phyloP scores from a whole-genome alignment of 2,329 filamentous ascomycete genomes.

The Fonsecaea pedrosoi region DNA sequence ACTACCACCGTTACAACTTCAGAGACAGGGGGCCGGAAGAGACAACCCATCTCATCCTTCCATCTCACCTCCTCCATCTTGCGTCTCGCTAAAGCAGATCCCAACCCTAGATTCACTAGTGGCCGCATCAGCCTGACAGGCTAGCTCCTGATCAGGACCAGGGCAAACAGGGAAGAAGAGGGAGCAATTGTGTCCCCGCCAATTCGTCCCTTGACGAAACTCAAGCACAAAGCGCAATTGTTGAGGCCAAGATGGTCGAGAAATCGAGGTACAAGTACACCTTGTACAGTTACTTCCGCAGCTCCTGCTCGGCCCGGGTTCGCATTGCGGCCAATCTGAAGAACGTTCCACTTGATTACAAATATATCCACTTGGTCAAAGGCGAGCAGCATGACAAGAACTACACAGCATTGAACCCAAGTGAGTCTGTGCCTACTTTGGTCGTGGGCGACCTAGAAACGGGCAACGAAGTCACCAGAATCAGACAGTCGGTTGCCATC shows the following conservation, averaged over 20 bases:
- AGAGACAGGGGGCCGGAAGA: not conserved
- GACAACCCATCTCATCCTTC: not conserved
- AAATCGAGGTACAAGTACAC: constrained; percentile 38
- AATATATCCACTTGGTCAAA: constrained; percentile 62
- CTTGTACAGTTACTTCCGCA: constrained; percentile 68
- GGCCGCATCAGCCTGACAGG: not conserved
- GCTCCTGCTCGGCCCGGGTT: constrained; percentile 67
- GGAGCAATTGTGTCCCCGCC: not conserved
- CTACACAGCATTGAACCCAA: constrained; percentile 61
- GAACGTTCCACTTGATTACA: constrained; percentile 55
- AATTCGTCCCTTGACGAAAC: not conserved
- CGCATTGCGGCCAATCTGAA: constrained; percentile 67
- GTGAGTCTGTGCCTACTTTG: constrained; percentile 62
- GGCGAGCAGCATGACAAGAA: constrained; percentile 57
- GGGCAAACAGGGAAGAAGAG: not conserved
- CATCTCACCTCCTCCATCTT: constrained; percentile 6
- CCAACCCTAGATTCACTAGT: constrained; percentile 4
- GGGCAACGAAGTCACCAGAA: constrained; percentile 47
- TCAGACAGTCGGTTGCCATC: constrained; percentile 65
- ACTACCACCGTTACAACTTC: not conserved
- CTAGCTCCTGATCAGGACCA: not conserved
- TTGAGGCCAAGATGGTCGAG: constrained; percentile 8
- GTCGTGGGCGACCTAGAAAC: constrained; percentile 45
- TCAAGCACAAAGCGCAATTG: not conserved
- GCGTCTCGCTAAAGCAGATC: not conserved